phyloP scores from a whole-genome alignment of 257 asterid genomes.

The Solanum neorickii region DNA sequence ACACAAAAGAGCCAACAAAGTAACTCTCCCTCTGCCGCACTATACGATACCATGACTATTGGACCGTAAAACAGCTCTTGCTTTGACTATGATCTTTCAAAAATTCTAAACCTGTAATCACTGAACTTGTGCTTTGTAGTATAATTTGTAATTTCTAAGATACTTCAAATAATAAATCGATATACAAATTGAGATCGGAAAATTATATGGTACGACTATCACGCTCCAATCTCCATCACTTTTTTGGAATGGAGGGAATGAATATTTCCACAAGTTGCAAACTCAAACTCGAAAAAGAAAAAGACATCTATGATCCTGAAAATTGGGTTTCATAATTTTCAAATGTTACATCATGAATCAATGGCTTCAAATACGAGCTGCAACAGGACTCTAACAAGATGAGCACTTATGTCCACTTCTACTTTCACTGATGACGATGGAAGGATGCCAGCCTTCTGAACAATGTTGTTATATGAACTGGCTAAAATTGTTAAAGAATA shows the following conservation, averaged over 20 bases:
- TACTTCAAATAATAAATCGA: neutral
- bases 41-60: neutral
- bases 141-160: neutral
- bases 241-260: neutral
- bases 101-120: neutral
- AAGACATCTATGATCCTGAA: neutral
- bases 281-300: neutral
- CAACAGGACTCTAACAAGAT: neutral
- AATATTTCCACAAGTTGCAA: neutral
- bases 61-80: neutral
- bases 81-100: neutral
- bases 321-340: neutral
- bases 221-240: neutral
- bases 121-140: neutral
- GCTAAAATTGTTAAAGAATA: neutral
- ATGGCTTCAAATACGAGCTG: neutral
- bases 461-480: neutral
- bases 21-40: neutral
- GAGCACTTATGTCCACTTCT: neutral
- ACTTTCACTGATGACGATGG: neutral
- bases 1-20: neutral
- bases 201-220: neutral
- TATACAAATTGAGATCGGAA: neutral
- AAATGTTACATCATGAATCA: neutral
- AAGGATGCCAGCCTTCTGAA: neutral